Conservation (phyloP, 2,329 filamentous ascomycete species). For the Colletotrichum incanum region DNA sequence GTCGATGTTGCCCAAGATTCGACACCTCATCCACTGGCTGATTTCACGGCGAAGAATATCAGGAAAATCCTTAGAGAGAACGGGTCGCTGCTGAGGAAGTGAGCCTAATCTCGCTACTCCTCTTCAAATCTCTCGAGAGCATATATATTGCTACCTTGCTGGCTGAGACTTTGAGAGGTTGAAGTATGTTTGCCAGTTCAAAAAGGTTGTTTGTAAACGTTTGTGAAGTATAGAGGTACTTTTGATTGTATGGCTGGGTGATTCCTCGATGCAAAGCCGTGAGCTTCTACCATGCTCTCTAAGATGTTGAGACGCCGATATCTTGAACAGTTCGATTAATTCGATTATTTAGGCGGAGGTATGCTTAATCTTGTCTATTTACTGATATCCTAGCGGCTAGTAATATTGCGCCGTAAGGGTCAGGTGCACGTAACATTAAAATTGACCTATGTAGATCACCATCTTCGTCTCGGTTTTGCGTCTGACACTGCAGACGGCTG, state of each 20-base stretch:
- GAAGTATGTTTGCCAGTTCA: too few relatives aligned
- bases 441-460: too few relatives aligned
- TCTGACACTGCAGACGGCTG: too few relatives aligned
- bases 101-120: neutral
- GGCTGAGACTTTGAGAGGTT: too few relatives aligned
- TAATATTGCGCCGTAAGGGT: too few relatives aligned
- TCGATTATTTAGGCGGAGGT: too few relatives aligned
- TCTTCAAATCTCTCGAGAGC: neutral
- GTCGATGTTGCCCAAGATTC: neutral
- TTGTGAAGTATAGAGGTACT: neutral
- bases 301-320: neutral
- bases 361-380: too few relatives aligned
- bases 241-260: neutral
- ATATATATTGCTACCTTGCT: neutral
- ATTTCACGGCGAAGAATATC: constrained; percentile 17
- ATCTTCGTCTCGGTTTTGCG: too few relatives aligned
- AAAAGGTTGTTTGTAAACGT: neutral
- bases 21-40: neutral
- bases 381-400: too few relatives aligned
- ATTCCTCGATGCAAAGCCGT: neutral
- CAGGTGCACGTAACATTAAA: too few relatives aligned
- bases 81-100: neutral
- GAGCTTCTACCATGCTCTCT: neutral
- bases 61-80: constrained; percentile 21
- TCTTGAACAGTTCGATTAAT: neutral